Percentiles rank a stretch among this genome's conserved stretches.
Evolutionary conservation across 352 stramenopile genomes (phyloP).

Genomic region (Globisporangium parvum): DNA sequence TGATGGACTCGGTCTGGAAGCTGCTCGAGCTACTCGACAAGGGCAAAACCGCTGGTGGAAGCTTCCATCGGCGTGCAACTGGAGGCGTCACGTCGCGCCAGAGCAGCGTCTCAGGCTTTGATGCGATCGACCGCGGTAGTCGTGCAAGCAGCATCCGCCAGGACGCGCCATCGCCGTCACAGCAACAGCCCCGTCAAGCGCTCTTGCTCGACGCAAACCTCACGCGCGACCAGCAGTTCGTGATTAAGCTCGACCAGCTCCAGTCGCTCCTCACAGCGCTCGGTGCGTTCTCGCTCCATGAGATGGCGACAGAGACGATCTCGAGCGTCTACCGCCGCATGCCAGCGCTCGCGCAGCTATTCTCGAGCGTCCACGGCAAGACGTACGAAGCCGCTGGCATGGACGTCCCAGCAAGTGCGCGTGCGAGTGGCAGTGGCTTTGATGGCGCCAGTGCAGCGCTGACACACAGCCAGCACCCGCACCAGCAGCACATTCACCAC

Average conservation of each 20-base stretch:
- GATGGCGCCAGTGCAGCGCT: no score
- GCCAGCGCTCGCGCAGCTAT: conserved; percentile 34
- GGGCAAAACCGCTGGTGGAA: neutral
- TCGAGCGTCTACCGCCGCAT: conserved; percentile 43
- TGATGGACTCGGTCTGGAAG: conserved; percentile 11
- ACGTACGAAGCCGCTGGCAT: conserved; percentile 37
- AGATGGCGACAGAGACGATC: conserved; percentile 50
- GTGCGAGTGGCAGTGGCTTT: no score
- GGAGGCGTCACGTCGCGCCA: neutral
- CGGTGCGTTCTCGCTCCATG: conserved; percentile 28
- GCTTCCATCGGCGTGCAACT: neutral
- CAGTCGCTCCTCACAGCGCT: conserved; percentile 42
- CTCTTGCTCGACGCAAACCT: conserved; percentile 17
- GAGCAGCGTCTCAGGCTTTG: neutral
- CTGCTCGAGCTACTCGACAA: conserved; percentile 42
- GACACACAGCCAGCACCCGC: no score
- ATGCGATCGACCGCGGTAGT: neutral
- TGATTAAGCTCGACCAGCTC: conserved; percentile 61
- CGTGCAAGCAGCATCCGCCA: conserved; percentile 4
- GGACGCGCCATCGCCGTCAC: neutral
- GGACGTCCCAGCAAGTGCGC: conserved; percentile 6
- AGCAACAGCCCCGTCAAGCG: neutral
- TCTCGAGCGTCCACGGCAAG: conserved; percentile 27
- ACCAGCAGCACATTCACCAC: neutral
- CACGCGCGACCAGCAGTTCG: conserved; percentile 49